These are phyloP conservation scores for Pyrus betulifolia DNA, from an alignment of 306 rosid species.

Conservation along the genomic window DNA sequence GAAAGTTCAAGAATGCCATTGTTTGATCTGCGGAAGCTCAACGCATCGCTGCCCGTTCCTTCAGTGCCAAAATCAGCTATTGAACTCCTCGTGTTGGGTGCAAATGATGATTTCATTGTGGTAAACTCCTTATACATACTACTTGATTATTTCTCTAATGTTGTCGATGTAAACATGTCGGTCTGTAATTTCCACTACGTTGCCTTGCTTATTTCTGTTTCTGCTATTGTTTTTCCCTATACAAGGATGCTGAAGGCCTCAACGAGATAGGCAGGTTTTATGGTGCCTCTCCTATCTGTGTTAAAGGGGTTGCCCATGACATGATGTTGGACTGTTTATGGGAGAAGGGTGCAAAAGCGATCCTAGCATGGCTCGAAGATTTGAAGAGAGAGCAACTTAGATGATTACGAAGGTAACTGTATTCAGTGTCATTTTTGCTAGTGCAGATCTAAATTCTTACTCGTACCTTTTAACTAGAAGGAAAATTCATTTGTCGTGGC, in stretches of 20 bases:
- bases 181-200: not conserved
- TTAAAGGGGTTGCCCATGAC: slow-evolving; percentile 73
- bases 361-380: slow-evolving; percentile 55
- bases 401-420: too few species aligned
- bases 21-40: slow-evolving; percentile 80
- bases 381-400: slow-evolving; percentile 12
- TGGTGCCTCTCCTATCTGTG: slow-evolving; percentile 42
- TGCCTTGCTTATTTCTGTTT: not conserved
- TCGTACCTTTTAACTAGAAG: too few species aligned
- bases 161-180: not conserved
- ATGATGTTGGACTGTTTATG: slow-evolving; percentile 79
- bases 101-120: slow-evolving; percentile 78
- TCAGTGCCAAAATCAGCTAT: slow-evolving; percentile 39
- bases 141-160: not conserved
- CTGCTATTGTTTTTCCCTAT: not conserved
- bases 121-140: slow-evolving; percentile 24
- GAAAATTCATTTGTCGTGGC: too few species aligned
- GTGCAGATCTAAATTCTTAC: not conserved
- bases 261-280: slow-evolving; percentile 68
- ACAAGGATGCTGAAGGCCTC: slow-evolving; percentile 65
- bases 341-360: slow-evolving; percentile 67
- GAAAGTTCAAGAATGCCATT: slow-evolving; percentile 91
- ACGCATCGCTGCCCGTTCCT: slow-evolving; percentile 85
- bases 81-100: slow-evolving; percentile 70
- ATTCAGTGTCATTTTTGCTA: not conserved